Base-by-base conservation (phyloP, 2,329 filamentous ascomycete genomes). In the Phialocephala sp. region DNA sequence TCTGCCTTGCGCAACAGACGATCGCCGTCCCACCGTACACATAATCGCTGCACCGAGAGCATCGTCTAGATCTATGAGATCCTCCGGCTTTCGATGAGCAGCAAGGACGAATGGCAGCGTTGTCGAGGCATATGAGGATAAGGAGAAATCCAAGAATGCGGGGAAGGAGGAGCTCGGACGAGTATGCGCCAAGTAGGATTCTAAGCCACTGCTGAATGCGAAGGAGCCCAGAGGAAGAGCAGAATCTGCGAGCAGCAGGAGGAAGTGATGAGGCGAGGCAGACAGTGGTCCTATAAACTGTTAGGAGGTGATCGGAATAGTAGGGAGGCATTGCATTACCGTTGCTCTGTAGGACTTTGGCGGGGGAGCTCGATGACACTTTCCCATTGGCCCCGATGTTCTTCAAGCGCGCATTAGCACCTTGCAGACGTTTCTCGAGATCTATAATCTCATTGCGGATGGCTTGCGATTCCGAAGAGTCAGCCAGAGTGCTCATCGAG, bases 141-240 rank as follows among this genome's bases (percentile, higher is more conserved):
- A 79, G 2, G 91, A 93, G 24, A 91, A 81, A 12, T 85, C 83
- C 18, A 95, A 84, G 79, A 95, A 95, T 55, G 81, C 78, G 52
- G 85, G 75, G 77, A 93, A 91, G 24, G 83, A 82, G 22, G 79
- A 74, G 20, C 77, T 67, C 47, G 76, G 77, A 66, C 78, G 80
- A 71, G 82, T 82, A 80, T 95, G 92, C 3, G 90, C 89, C 20
- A 94, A 87, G 77, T 90, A 94, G 47, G 91, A 94, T 79, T 95
- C 92, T 18, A 95, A 85, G 2, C 91, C 91, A 71, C 87, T 91
- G 81, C 89, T 92, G 81, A 94, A 95, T 73, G 92, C 92, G 79
- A 95, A 95, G n/a, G 91, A 92, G 64, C 92, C 92, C 0, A 95
- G 83, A 0, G 92, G 92, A 2, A 95, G 86, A 15, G 91, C 91